Conservation (phyloP, 140 eudicot species). For the Senecio squalidus region DNA sequence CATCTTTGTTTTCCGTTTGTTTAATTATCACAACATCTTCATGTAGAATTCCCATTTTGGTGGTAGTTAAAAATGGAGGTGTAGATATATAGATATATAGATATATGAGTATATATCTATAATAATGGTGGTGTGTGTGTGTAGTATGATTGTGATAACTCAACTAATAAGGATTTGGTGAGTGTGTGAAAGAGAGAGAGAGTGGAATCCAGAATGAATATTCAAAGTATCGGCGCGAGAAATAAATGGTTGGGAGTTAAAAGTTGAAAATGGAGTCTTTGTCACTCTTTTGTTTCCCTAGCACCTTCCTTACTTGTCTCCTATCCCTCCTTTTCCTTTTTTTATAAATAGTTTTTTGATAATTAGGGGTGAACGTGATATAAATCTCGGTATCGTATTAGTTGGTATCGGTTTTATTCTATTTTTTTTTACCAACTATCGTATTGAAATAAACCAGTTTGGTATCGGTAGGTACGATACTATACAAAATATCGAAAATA, state of each 20-base stretch:
- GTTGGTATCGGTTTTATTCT: too few species aligned
- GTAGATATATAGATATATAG: neutral
- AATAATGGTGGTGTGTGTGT: neutral
- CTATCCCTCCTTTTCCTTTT: neutral
- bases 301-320: neutral
- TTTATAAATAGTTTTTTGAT: too few species aligned
- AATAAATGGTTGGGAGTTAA: neutral
- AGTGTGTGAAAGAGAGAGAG: slow-evolving; percentile 8
- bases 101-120: neutral
- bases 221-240: slow-evolving; percentile 25
- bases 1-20: slow-evolving; percentile 54
- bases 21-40: slow-evolving; percentile 78
- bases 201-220: neutral
- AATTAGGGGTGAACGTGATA: too few species aligned
- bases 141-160: slow-evolving; percentile 29
- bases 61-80: neutral
- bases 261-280: slow-evolving; percentile 8
- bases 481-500: too few species aligned
- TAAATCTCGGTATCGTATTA: too few species aligned
- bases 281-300: neutral
- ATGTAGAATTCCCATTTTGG: slow-evolving; percentile 52
- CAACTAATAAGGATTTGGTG: slow-evolving; percentile 34
- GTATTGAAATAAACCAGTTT: too few species aligned
- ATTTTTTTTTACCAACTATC: too few species aligned
- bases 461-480: too few species aligned